Base-by-base conservation (phyloP, 2,329 filamentous ascomycete species). In the Fusarium liriodendri region DNA sequence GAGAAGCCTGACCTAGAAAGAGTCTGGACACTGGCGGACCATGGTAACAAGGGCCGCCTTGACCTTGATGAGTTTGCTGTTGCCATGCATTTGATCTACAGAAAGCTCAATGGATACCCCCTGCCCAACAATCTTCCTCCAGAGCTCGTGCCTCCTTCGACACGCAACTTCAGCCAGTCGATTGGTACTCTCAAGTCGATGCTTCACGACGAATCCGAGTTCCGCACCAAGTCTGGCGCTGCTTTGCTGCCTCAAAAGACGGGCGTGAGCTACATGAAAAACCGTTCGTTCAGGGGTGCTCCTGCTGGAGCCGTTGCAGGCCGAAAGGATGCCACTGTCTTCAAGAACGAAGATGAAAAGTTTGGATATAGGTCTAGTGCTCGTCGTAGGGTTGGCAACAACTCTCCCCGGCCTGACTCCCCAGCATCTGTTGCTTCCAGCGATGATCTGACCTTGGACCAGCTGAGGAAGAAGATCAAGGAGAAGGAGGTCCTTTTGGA, bases 51-150 rank as follows among this genome's bases (percentile, higher is more conserved):
- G 82, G 97, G 97, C 20, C 93, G 95, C 65, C 89, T 99, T 33
- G 95, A 99, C 78, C 90, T 98, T 79, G 97, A 99, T 81, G 97
- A 99, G 80, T 99, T 99, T 80, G 95, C 97, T 10, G 96, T 99
- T 62, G 95, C 95, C 11, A 99, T 99, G 97, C 97, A 99, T 88
- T 86, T 99, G 84, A 99, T 99, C 78, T 99, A 99, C 85, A 90
- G 97, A 78, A 98, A 97, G 81, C 89, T 99, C 62, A 98, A 99
- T 79, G 96, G 96, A 38, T 98, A 98, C 79, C 95, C 96, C 2
- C 88, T 98, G 35, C 97, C 97, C 18, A 94, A 92, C 78, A 92
- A 93, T 52, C 88, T 99, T 13, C 97, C 97, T 10, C 91, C 97
- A 1, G 97, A 99, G 85, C 90, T 99, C 69, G 92, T 98, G 8